Percentiles rank a stretch among this genome's conserved stretches.
These are phyloP conservation scores for Eutrema salsugineum DNA, from an alignment of 441 rosid species.

Conservation along the genomic window DNA sequence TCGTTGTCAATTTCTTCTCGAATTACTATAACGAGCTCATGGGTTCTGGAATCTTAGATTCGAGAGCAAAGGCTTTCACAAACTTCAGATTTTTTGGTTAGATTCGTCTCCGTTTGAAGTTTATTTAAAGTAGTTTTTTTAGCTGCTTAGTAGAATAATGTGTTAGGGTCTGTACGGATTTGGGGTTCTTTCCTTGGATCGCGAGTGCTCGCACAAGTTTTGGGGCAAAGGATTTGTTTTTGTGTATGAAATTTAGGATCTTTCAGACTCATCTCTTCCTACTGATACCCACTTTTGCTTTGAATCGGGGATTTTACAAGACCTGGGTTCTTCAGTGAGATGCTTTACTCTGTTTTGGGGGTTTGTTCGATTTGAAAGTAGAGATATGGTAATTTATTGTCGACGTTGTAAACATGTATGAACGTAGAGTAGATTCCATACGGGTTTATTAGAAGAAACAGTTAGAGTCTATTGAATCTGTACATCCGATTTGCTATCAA, in stretches of 20 bases:
- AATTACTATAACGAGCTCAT: slow-evolving; percentile 10
- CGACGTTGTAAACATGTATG: background rate
- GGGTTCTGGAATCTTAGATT: slow-evolving; percentile 27
- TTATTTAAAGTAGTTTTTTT: background rate
- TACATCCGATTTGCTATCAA: background rate
- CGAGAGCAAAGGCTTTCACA: background rate
- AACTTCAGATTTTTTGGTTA: slow-evolving; percentile 1
- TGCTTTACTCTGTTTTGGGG: slow-evolving; percentile 8
- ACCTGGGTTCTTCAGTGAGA: background rate
- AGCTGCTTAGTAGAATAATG: slow-evolving; percentile 19
- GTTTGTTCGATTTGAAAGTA: slow-evolving; percentile 2
- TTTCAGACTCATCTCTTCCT: background rate
- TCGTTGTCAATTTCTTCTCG: slow-evolving; percentile 8
- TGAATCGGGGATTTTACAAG: slow-evolving; percentile 16
- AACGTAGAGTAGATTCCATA: background rate
- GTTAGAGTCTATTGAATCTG: background rate
- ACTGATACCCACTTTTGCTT: background rate
- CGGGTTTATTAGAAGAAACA: background rate
- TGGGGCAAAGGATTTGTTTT: background rate
- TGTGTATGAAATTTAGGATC: slow-evolving; percentile 15
- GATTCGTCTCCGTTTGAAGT: background rate
- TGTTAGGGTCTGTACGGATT: slow-evolving; percentile 12
- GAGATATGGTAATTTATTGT: background rate
- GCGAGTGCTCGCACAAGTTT: background rate
- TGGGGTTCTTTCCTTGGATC: slow-evolving; percentile 11